Evolutionary conservation across 148 eudicot species (phyloP).

Genomic region (Fallopia convolvulus): DNA sequence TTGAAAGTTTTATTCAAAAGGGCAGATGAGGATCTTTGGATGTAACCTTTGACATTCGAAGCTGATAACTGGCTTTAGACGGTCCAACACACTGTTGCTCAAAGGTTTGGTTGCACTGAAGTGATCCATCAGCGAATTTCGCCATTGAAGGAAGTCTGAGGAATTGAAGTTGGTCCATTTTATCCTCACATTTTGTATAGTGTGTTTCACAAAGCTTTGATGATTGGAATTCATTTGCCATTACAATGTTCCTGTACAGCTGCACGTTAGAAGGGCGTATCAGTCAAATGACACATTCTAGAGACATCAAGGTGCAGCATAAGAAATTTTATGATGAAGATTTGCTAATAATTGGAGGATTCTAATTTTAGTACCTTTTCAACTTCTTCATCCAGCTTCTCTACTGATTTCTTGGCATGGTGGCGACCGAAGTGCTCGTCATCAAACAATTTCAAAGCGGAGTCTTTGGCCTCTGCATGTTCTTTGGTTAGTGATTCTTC

Average conservation of each 20-base stretch:
- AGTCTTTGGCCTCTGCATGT: slow-evolving; percentile 55
- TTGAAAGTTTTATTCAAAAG: background rate
- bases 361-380: slow-evolving; percentile 47
- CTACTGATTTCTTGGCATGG: slow-evolving; percentile 88
- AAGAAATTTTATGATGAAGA: background rate
- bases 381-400: slow-evolving; percentile 66
- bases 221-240: slow-evolving; percentile 80
- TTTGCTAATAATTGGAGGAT: background rate
- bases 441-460: slow-evolving; percentile 56
- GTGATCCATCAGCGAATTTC: slow-evolving; percentile 91
- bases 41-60: slow-evolving; percentile 73
- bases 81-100: slow-evolving; percentile 82
- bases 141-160: slow-evolving; percentile 96
- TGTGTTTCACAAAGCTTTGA: slow-evolving; percentile 79
- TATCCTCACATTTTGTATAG: slow-evolving; percentile 77
- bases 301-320: background rate
- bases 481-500: slow-evolving; percentile 42
- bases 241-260: slow-evolving; percentile 56
- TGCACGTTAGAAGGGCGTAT: slow-evolving; percentile 17
- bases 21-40: background rate
- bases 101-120: slow-evolving; percentile 82
- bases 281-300: slow-evolving; percentile 1
- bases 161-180: slow-evolving; percentile 93
- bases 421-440: slow-evolving; percentile 91
- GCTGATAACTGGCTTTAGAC: slow-evolving; percentile 72